A percentile compares a stretch with the other conserved stretches of the same genome.
Conservation (phyloP, 192 early-diverging fungal genomes). For the Coemansia sp. region DNA sequence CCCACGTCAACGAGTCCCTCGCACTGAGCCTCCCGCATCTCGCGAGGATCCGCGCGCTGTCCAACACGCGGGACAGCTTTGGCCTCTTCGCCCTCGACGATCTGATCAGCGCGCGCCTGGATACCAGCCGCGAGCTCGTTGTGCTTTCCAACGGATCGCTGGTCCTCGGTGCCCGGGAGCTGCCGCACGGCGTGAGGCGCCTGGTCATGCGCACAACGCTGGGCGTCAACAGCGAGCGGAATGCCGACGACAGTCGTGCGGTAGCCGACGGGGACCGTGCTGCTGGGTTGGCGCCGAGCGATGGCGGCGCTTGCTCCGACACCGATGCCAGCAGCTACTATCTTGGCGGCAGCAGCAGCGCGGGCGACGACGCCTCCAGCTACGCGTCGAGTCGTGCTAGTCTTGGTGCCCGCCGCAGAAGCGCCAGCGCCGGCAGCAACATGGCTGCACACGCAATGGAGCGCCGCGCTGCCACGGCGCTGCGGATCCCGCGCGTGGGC, state of each 20-base stretch:
- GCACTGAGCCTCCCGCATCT: constrained; percentile 19
- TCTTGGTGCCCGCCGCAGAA: neutral
- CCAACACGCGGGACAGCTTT: constrained; percentile 40
- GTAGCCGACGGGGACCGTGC: neutral
- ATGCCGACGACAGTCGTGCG: neutral
- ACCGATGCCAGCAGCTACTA: neutral
- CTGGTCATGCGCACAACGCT: neutral
- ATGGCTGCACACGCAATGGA: neutral
- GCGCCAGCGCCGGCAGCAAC: neutral
- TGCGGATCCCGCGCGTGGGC: constrained; percentile 15
- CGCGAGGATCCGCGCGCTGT: constrained; percentile 22
- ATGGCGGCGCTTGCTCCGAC: neutral
- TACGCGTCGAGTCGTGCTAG: neutral
- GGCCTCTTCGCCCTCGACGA: constrained; percentile 44
- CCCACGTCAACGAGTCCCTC: constrained; percentile 21
- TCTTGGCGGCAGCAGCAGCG: neutral
- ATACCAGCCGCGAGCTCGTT: constrained; percentile 14
- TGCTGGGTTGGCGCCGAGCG: neutral
- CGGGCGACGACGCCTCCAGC: neutral
- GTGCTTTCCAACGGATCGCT: constrained; percentile 11
- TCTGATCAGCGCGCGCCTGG: constrained; percentile 21
- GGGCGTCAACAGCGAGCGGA: neutral
- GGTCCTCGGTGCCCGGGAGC: constrained; percentile 13
- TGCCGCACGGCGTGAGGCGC: neutral
- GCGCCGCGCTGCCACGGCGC: neutral